A percentile compares a stretch with the other conserved stretches of the same genome.
phyloP scores from a whole-genome alignment of 768 basidiomycete species.

The Strobilomyces dryophilus region DNA sequence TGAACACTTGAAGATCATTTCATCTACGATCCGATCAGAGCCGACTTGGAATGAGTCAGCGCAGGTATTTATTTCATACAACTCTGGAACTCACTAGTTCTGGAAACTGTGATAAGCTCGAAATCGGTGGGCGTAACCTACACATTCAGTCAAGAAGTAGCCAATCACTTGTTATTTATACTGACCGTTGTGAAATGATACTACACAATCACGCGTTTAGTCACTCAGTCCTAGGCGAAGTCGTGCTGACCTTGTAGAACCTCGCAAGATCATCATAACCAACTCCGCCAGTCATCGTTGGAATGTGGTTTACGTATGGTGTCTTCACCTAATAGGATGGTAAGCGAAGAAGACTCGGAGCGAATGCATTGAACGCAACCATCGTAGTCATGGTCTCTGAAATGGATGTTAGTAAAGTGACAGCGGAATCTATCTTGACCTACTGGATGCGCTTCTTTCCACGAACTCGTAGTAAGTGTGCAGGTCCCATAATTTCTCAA shows the following conservation, averaged over 20 bases:
- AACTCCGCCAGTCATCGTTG: conserved; percentile 47
- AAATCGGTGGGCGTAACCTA: conserved; percentile 40
- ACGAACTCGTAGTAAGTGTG: conserved; percentile 44
- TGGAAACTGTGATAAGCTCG: conserved; percentile 38
- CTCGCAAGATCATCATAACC: conserved; percentile 38
- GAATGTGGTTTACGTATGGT: conserved; percentile 40
- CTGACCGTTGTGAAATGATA: conserved; percentile 37
- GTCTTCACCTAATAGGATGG: conserved; percentile 32
- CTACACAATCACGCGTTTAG: conserved; percentile 18
- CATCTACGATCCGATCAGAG: conserved; percentile 43
- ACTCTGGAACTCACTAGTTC: conserved; percentile 31
- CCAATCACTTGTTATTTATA: not conserved
- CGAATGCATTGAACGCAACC: conserved; percentile 17
- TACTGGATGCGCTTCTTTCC: conserved; percentile 38
- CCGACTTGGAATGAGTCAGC: conserved; percentile 28
- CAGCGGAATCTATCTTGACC: conserved; percentile 5
- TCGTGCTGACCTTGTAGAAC: conserved; percentile 40
- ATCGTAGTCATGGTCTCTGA: conserved; percentile 42
- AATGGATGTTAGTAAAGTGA: not conserved
- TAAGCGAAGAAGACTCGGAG: not conserved
- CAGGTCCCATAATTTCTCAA: conserved; percentile 45
- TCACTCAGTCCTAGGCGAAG: not conserved
- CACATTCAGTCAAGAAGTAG: conserved; percentile 2
- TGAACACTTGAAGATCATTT: conserved; percentile 43
- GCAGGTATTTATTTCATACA: not conserved